Base-by-base conservation (phyloP, 2,329 filamentous ascomycete species). In the Fusarium annulatum region DNA sequence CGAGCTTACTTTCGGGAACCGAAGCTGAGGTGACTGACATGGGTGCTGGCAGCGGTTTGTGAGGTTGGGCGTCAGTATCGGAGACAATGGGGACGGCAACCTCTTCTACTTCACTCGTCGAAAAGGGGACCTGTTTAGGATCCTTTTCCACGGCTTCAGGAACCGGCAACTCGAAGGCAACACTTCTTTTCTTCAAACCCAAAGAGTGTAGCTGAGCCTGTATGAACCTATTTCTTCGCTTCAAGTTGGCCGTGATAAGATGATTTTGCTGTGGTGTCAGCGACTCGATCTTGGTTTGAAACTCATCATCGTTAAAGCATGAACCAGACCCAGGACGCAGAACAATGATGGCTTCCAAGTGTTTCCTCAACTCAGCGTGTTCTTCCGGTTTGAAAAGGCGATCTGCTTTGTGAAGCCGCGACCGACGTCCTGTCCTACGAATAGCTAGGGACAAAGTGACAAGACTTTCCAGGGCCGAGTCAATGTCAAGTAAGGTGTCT, bases 151-250 rank as follows among this genome's bases (percentile, higher is more conserved):
- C 18, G 1, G 12, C 11, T 16, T 16, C 23, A 1, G 23, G 6
- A 0, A 2, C 0, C 2, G 30, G 18, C 0, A 39, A 3, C 3
- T 55, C 36, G 0, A 55, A 23, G 0, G 7, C 36, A 19, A 14
- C 3, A 14, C 2, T 36, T 18, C 55, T 46, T 7, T 41, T 48
- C 23, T 38, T 58, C 2, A 58, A 9, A 1, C 55, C 19, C 0
- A 28, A 5, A 7, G 55, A 58, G 3, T 58, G 55, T 5, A 36
- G 18, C 2, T 58, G 55, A 1, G 55, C 55, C 2, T 58, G 55
- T 2, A 46, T n/a, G 9, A 46, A 58, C 0, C 55, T 42, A 36
- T 58, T 58, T 38, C 55, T 46, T 3, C 55, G 41, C 4, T 45
- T 45, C n/a, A 58, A 9, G 30, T 58, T 48, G 9, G 55, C 18